Evolutionary conservation across 495 filamentous ascomycete genomes (phyloP), one percentile per base, ranked within the genome.

Genomic region (Delitschia confertaspora): DNA sequence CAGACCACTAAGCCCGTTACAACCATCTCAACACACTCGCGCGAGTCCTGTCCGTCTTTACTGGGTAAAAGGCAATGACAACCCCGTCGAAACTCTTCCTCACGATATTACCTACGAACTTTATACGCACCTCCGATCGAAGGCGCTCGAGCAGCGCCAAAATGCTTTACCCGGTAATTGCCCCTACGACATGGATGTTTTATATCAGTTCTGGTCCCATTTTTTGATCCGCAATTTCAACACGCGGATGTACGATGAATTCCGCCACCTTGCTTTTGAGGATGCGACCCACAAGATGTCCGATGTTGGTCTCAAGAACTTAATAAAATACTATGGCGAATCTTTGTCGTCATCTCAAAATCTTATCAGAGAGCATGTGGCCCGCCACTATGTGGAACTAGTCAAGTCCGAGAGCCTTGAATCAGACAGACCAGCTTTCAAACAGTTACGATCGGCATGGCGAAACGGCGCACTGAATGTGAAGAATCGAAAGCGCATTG

Each of bases 151-250:
- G 24, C 65, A 81, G 57, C 75, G 80, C 33, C 59, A 69, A 46
- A 60, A 56, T 32, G 67, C 70, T 16, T 45, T 66, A 16, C 42
- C 59, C 14, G 72, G 68, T 32, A 70, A 69, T 39, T 75, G 67
- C 49, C 64, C 69, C 56, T 47, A 64, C 48, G 69, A 82, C 57
- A 82, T 83, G 69, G 70, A 74, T 43, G 69, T 76, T 42, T 71
- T 85, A 10, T 88, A 86, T 62, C 68, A 79, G 42, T 83, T 82
- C 65, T 88, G 84, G 84, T 78, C 78, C n/a, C 73, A 80, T 56
- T 83, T 83, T 59, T 72, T 91, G 29, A 68, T 78, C 44, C 68
- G 73, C 49, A 79, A 80, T 58, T 91, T 91, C 73, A 82, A 91
- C 60, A 64, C 67, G 41, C 69, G 67, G 46, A 82, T 93, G 74